Base-by-base conservation (phyloP, 352 stramenopile genomes). In the Pythium dissotocum region DNA sequence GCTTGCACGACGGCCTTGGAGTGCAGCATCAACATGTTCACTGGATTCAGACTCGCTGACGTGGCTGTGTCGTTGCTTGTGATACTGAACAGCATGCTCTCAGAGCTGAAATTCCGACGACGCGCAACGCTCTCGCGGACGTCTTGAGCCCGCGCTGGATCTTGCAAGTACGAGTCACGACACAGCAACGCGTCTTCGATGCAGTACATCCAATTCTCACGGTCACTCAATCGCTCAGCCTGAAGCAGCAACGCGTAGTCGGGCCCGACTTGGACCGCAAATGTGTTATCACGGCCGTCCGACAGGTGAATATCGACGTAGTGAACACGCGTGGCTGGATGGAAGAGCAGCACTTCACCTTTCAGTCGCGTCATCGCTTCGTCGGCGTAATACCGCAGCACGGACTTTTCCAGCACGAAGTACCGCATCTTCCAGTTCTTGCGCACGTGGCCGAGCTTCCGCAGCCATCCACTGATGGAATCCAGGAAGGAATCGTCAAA, bases 381-480 rank as follows among this genome's bases (percentile, higher is more conserved):
- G 38, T 93, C 82, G 0, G 76, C 67, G 65, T 89, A 93, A 42
- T 93, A 93, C 18, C 80, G 76, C 58, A 93, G 55, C 1, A 93
- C 75, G 0, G 82, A 91, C 33, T 82, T 83, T 32, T 89, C 73
- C 28, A 93, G 62, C 28, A 93, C 85, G 64, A 93, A 93, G 63
- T 86, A 93, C 10, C 85, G 80, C 26, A 71, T 68, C 58, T 93
- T 93, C 85, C 85, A 93, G 66, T 90, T 93, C 71, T 93, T 91
- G 0, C 82, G 79, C 6, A 88, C 79, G 26, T 93, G 85, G 1
- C 82, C 85, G 7, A 82, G 73, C 58, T 93, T 93, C 2, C 73
- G 68, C 9, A 93, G 69, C 85, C 85, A 93, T 5, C 85, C 85
- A 26, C 78, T 80, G 77, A 89, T 91, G 0, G 79, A 87, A 53